Base-by-base conservation (phyloP, 768 basidiomycete species). In the Trametes cingulata region DNA sequence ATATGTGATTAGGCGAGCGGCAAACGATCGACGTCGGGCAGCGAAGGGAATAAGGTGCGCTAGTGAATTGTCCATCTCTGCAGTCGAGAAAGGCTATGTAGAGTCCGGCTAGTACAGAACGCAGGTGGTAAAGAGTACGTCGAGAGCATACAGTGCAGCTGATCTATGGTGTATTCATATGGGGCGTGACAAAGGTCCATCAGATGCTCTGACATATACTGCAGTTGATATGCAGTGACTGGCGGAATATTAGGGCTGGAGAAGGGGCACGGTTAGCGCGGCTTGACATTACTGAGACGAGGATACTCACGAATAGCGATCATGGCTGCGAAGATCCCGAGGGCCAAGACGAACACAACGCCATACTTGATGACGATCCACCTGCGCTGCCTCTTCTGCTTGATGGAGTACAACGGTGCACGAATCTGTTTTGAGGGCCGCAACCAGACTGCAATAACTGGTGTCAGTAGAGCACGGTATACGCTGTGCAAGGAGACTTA, bases 341-440 rank as follows among this genome's bases (percentile, higher is more conserved):
- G 82, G 64, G 86, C 81, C 45, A 82, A 50, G 37, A 89, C 72
- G 74, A 91, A 98, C 47, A 95, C 72, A 52, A 89, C 75, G 46
- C 94, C 88, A 67, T 95, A 95, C 75, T 87, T 90, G 74, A 91
- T 79, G 64, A 96, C 93, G 67, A 95, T 95, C 83, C 88, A 88
- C 57, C 93, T 86, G 53, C 95, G 87, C 71, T 94, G 92, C 72
- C 85, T 85, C 74, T 88, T 90, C 76, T 95, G 90, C 75, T 93
- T 93, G 72, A 92, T 81, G 47, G 89, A 90, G 75, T 92, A 98
- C 67, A 98, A 77, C 0, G 95, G 94, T 2, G 95, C 87, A 46
- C 92, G 90, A 64, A 96, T 96, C 75, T 95, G 94, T 72, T 93
- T 93, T 54, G 93, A 95, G 20, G 93, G 94, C 22, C 91, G 86